Conservation (phyloP, 2,329 filamentous ascomycete species). For the Diaporthe caulivora region DNA sequence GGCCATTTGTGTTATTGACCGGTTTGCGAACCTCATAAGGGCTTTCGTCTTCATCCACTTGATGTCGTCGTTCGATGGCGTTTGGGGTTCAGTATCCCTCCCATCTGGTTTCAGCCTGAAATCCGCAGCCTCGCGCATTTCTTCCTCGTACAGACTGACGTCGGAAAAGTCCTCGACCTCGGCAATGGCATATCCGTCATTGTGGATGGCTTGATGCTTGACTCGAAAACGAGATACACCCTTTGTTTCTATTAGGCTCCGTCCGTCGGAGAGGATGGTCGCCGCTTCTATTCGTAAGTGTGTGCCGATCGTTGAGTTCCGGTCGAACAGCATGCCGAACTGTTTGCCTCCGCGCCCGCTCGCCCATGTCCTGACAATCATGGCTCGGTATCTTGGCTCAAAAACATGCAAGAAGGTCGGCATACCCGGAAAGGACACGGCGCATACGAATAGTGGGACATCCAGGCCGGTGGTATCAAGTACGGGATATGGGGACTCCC, state of each 20-base stretch:
- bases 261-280: slow-evolving; percentile 81
- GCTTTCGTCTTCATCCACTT: slow-evolving; percentile 76
- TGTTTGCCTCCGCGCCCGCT: slow-evolving; percentile 75
- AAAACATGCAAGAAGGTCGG: slow-evolving; percentile 92
- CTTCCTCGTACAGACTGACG: slow-evolving; percentile 84
- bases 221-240: slow-evolving; percentile 85
- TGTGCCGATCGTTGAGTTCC: slow-evolving; percentile 66
- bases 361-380: slow-evolving; percentile 77
- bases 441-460: slow-evolving; percentile 84
- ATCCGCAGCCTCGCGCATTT: slow-evolving; percentile 74
- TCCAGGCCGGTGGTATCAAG: slow-evolving; percentile 66
- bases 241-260: slow-evolving; percentile 83
- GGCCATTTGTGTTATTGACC: slow-evolving; percentile 79
- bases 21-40: slow-evolving; percentile 73
- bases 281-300: slow-evolving; percentile 81
- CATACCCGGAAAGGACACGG: slow-evolving; percentile 84
- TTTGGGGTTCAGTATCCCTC: background rate
- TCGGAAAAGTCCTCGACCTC: slow-evolving; percentile 83
- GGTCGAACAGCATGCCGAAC: slow-evolving; percentile 85
- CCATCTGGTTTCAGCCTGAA: slow-evolving; percentile 11
- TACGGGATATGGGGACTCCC: slow-evolving; percentile 64
- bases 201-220: slow-evolving; percentile 67
- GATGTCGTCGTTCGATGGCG: slow-evolving; percentile 49
- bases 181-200: slow-evolving; percentile 83
- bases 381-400: slow-evolving; percentile 90